Conservation (phyloP, 768 basidiomycete genomes). For the Pisolithus albus region DNA sequence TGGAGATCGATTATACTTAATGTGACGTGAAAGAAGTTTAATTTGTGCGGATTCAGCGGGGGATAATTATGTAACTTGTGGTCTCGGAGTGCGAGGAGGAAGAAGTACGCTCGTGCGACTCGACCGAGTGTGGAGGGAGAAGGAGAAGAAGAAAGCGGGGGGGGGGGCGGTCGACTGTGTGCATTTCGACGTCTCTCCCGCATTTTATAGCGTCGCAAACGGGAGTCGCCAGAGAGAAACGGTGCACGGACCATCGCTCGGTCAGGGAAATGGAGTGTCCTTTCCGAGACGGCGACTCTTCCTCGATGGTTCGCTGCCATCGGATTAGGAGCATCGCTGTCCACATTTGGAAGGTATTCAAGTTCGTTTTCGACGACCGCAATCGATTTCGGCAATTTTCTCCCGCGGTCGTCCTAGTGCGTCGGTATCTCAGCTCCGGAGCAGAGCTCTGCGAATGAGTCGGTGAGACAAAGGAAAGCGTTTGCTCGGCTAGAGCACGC, state of each 20-base stretch:
- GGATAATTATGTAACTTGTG: conserved; percentile 19
- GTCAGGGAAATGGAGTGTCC: background rate
- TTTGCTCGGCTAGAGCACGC: too few species aligned
- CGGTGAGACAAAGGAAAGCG: background rate
- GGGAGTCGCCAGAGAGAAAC: conserved; percentile 18
- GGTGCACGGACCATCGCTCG: conserved; percentile 24
- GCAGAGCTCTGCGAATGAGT: background rate
- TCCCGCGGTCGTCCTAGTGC: background rate
- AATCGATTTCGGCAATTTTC: background rate
- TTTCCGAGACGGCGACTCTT: background rate
- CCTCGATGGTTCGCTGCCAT: background rate
- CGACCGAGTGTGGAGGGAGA: conserved; percentile 3
- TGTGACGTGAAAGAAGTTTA: conserved; percentile 8
- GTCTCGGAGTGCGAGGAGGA: conserved; percentile 12
- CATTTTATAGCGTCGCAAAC: conserved; percentile 3
- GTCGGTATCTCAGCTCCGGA: background rate
- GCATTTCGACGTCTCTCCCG: background rate
- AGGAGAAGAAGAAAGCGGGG: conserved; percentile 7
- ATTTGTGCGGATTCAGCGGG: conserved; percentile 7
- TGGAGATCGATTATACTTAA: conserved; percentile 17
- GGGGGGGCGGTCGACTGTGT: background rate
- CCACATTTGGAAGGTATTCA: conserved; percentile 23
- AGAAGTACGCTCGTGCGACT: conserved; percentile 7
- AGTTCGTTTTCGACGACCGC: conserved; percentile 20
- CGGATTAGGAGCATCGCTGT: conserved; percentile 4